Evolutionary conservation across 306 rosid genomes (phyloP).

Genomic region (Hylodesmum podocarpum): DNA sequence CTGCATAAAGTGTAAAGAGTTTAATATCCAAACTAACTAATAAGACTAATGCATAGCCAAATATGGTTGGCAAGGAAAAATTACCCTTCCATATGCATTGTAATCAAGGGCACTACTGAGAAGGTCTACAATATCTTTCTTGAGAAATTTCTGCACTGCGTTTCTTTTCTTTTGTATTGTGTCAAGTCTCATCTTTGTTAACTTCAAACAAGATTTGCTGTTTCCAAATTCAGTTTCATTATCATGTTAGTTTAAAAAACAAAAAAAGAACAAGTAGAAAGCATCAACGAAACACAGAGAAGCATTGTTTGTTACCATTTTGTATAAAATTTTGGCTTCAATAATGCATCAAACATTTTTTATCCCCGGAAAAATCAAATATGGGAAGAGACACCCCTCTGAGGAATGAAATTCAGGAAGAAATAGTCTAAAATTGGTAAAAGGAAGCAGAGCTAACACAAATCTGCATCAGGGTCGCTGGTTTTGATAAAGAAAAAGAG

Average conservation of each 20-base stretch:
- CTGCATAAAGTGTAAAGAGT: constrained; percentile 42
- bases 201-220: constrained; percentile 68
- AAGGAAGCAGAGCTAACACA: not conserved
- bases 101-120: constrained; percentile 54
- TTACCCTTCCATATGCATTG: constrained; percentile 85
- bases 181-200: constrained; percentile 54
- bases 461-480: not conserved
- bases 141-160: constrained; percentile 66
- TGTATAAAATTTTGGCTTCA: constrained; percentile 52
- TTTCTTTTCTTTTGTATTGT: constrained; percentile 55
- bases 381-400: not conserved
- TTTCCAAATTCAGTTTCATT: not conserved
- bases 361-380: not conserved
- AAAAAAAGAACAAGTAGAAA: not conserved
- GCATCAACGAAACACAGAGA: not conserved
- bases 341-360: constrained; percentile 57
- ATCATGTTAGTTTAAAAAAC: not conserved
- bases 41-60: not conserved
- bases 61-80: not conserved
- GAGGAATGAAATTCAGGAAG: too few species aligned
- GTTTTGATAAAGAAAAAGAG: not conserved
- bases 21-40: not conserved
- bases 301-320: constrained; percentile 51
- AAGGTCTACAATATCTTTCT: constrained; percentile 77
- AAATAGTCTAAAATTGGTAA: too few species aligned